Percentiles rank a stretch among this genome's conserved stretches.
phyloP scores from a whole-genome alignment of 768 basidiomycete species.

The Mycena venus region DNA sequence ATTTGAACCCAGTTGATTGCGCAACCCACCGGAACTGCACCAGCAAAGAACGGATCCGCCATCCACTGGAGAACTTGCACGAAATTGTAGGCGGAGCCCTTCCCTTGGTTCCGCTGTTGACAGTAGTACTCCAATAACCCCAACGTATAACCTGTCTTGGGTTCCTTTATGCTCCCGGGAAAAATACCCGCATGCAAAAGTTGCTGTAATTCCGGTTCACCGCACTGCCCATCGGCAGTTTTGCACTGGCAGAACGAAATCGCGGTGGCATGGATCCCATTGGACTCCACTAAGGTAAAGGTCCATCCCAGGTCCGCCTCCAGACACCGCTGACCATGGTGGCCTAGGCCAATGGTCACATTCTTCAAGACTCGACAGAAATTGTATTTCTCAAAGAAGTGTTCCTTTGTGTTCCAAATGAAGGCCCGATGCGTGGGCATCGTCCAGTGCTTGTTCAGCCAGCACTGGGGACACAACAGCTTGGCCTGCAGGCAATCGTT shows the following conservation, averaged over 20 bases:
- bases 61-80: too few relatives aligned
- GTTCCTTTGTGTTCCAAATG: background rate
- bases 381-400: background rate
- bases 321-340: constrained; percentile 6
- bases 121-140: constrained; percentile 9
- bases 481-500: background rate
- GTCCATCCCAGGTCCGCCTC: background rate
- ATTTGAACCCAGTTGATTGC: too few relatives aligned
- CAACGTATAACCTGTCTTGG: constrained; percentile 26
- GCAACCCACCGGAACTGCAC: too few relatives aligned
- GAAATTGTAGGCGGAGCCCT: too few relatives aligned
- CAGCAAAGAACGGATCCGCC: too few relatives aligned
- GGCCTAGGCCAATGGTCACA: background rate
- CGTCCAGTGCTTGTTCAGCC: background rate
- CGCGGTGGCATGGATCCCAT: constrained; percentile 24
- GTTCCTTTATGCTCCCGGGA: too few relatives aligned
- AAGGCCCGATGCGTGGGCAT: background rate
- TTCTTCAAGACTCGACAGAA: background rate
- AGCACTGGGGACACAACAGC: background rate
- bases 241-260: constrained; percentile 20
- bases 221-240: background rate
- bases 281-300: constrained; percentile 16
- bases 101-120: too few relatives aligned
- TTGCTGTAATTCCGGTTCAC: constrained; percentile 10
- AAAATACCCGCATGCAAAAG: constrained; percentile 22